phyloP scores from a whole-genome alignment of 2,329 filamentous ascomycete genomes.

The Chrysoporthe deuterocubensis region DNA sequence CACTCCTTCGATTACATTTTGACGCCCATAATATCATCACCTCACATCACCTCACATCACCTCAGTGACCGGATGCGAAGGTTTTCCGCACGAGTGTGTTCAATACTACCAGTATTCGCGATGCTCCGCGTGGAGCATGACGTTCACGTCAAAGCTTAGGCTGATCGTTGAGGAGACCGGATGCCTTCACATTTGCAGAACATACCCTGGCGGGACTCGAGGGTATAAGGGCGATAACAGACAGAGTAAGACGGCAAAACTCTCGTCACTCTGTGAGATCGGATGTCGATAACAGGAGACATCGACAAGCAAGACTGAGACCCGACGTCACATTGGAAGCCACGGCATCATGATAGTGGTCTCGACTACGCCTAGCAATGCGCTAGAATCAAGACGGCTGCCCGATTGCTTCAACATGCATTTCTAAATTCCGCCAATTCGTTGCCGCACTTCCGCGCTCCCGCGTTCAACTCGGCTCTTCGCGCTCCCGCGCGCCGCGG shows the following conservation, averaged over 20 bases:
- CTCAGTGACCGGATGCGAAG: background rate
- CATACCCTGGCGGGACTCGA: too few relatives aligned
- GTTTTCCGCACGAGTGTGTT: background rate
- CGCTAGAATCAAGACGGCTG: too few relatives aligned
- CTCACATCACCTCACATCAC: background rate
- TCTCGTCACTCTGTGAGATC: background rate
- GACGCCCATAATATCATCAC: background rate
- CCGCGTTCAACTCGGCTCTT: background rate
- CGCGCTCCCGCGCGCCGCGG: background rate
- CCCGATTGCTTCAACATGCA: too few relatives aligned
- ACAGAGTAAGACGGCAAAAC: too few relatives aligned
- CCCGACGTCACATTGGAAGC: background rate
- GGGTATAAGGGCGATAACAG: too few relatives aligned
- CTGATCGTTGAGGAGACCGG: background rate
- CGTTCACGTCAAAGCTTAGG: background rate
- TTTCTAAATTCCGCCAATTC: too few relatives aligned
- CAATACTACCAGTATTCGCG: background rate
- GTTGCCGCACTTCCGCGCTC: too few relatives aligned
- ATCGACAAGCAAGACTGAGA: background rate
- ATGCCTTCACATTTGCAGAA: background rate
- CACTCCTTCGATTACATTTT: background rate
- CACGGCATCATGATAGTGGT: background rate
- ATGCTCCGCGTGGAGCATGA: background rate
- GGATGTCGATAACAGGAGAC: background rate
- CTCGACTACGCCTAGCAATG: too few relatives aligned